Evolutionary conservation across 192 early-diverging fungal genomes (phyloP).

Genomic region (Allomyces javanicus): DNA sequence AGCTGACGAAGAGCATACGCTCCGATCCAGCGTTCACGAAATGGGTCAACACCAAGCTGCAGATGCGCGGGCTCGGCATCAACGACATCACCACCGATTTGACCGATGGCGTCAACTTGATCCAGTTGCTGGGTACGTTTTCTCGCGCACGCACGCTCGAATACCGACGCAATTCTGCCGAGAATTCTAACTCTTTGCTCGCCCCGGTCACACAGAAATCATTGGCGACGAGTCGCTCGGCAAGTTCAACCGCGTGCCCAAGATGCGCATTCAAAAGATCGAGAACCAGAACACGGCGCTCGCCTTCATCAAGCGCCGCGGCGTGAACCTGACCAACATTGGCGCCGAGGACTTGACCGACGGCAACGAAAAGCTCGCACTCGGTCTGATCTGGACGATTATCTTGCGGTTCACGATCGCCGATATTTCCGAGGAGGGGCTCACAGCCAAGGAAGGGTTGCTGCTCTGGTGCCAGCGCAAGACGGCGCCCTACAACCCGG

Average conservation of each 20-base stretch:
- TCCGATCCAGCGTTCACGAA: conserved; percentile 27
- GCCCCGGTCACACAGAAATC: conserved; percentile 42
- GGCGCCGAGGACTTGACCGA: conserved; percentile 97
- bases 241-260: conserved; percentile 68
- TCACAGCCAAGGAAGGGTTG: conserved; percentile 89
- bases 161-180: too few species aligned
- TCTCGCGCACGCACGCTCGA: background rate
- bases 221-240: conserved; percentile 78
- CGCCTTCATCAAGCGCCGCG: conserved; percentile 72
- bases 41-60: conserved; percentile 63
- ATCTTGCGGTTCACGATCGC: conserved; percentile 93
- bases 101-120: conserved; percentile 42
- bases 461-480: conserved; percentile 93
- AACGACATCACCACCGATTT: conserved; percentile 39
- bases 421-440: conserved; percentile 76
- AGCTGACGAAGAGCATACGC: conserved; percentile 24
- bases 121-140: conserved; percentile 33
- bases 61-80: conserved; percentile 23
- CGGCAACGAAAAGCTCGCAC: conserved; percentile 68
- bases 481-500: conserved; percentile 64
- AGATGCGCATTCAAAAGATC: conserved; percentile 81
- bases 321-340: conserved; percentile 81
- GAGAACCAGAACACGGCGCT: conserved; percentile 90
- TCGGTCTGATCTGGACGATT: conserved; percentile 93
- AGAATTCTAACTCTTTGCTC: too few species aligned